These are phyloP conservation scores for Pseudogymnoascus sp. DNA, from an alignment of 2,329 filamentous ascomycete species.

Conservation along the genomic window DNA sequence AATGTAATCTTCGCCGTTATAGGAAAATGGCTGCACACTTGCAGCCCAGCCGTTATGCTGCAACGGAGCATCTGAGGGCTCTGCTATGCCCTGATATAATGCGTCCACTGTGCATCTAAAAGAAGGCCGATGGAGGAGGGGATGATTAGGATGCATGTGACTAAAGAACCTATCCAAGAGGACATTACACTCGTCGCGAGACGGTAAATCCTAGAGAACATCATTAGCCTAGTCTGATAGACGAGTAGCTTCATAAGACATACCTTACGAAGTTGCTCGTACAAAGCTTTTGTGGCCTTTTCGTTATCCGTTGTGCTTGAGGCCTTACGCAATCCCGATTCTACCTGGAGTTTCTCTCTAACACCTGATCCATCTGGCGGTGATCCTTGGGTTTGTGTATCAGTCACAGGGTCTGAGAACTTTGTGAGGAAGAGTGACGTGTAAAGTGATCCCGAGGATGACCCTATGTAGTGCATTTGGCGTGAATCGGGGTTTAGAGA, in stretches of 20 bases:
- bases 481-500: constrained; percentile 31
- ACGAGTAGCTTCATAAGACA: not conserved
- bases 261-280: constrained; percentile 11
- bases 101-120: constrained; percentile 22
- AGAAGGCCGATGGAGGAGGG: constrained; percentile 24
- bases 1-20: constrained; percentile 21
- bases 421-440: constrained; percentile 14
- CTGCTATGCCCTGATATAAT: constrained; percentile 19
- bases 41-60: constrained; percentile 23
- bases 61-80: constrained; percentile 12
- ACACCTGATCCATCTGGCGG: constrained; percentile 12
- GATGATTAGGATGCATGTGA: constrained; percentile 26
- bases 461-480: constrained; percentile 32
- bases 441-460: constrained; percentile 31
- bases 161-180: constrained; percentile 23
- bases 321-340: too few species aligned
- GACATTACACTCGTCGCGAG: constrained; percentile 20
- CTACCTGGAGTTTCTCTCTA: constrained; percentile 3
- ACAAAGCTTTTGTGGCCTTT: not conserved
- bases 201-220: constrained; percentile 20
- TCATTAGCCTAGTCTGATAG: not conserved
- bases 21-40: constrained; percentile 19
- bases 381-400: not conserved
- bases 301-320: too few species aligned
- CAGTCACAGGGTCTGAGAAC: not conserved